Evolutionary conservation across 805 yeast species (phyloP).

Genomic region (Ogataea degrootiae): DNA sequence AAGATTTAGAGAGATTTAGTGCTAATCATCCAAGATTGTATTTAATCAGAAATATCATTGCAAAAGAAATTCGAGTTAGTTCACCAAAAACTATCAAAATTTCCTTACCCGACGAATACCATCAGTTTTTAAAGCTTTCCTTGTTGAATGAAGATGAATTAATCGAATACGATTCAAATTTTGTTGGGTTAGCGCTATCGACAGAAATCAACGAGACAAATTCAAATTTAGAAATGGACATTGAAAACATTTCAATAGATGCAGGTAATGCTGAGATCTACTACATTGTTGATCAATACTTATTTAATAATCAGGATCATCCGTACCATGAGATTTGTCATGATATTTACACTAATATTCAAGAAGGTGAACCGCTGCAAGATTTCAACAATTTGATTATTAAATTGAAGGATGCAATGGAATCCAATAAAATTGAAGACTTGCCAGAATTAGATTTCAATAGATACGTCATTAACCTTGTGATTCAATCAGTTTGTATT

Average conservation of each 20-base stretch:
- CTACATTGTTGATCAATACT: slow-evolving; percentile 29
- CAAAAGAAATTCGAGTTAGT: slow-evolving; percentile 81
- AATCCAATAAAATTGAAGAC: slow-evolving; percentile 6
- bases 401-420: slow-evolving; percentile 18
- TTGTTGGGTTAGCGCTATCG: slow-evolving; percentile 30
- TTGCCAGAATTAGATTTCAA: slow-evolving; percentile 21
- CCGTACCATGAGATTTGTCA: slow-evolving; percentile 29
- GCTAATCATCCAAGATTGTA: slow-evolving; percentile 67
- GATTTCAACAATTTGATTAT: slow-evolving; percentile 25
- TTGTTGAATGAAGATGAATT: slow-evolving; percentile 33
- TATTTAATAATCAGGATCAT: slow-evolving; percentile 32
- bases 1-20: slow-evolving; percentile 43
- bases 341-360: slow-evolving; percentile 29
- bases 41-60: slow-evolving; percentile 72
- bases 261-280: slow-evolving; percentile 27
- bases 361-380: slow-evolving; percentile 25
- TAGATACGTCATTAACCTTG: slow-evolving; percentile 50
- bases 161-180: slow-evolving; percentile 31
- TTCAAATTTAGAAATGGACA: slow-evolving; percentile 14
- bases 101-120: slow-evolving; percentile 62
- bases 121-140: slow-evolving; percentile 41
- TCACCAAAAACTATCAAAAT: slow-evolving; percentile 65
- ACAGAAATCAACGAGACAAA: slow-evolving; percentile 12
- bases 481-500: slow-evolving; percentile 69
- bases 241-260: slow-evolving; percentile 15